A percentile compares a stretch with the other conserved stretches of the same genome.
phyloP scores from a whole-genome alignment of 768 basidiomycete species.

The Mrakia blollopis region DNA sequence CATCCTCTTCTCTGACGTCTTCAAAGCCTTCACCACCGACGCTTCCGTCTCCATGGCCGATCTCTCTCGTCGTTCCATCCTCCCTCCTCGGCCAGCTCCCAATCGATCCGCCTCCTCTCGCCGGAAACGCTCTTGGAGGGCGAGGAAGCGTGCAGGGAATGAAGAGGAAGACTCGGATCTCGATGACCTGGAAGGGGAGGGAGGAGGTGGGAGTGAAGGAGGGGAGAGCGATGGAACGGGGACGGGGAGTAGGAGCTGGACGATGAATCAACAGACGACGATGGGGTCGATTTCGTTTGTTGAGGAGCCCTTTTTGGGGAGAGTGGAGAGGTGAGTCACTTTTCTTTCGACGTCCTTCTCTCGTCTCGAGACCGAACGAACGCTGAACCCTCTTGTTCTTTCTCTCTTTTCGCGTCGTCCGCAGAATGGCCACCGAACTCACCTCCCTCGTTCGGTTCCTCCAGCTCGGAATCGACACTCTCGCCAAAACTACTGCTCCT shows the following conservation, averaged over 20 bases:
- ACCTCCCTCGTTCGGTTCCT: not conserved
- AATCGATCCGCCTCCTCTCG: not conserved
- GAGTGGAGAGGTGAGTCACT: not conserved
- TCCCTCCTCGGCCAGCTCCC: not conserved
- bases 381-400: not conserved
- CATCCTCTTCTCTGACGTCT: conserved; percentile 17
- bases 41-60: not conserved
- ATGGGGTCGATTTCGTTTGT: not conserved
- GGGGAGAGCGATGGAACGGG: not conserved
- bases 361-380: not conserved
- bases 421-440: conserved; percentile 6
- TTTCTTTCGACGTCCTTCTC: not conserved
- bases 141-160: too few species aligned
- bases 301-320: not conserved
- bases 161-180: conserved; percentile 9
- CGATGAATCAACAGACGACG: not conserved
- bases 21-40: conserved; percentile 6
- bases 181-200: not conserved
- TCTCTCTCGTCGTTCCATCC: not conserved
- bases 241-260: not conserved
- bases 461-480: conserved; percentile 1
- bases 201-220: not conserved
- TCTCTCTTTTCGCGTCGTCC: not conserved
- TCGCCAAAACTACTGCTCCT: conserved; percentile 2
- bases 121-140: not conserved